Percentiles rank a stretch among this genome's conserved stretches.
Conservation (phyloP, 805 yeast species). For the Saccharomycopsis capsularis region DNA sequence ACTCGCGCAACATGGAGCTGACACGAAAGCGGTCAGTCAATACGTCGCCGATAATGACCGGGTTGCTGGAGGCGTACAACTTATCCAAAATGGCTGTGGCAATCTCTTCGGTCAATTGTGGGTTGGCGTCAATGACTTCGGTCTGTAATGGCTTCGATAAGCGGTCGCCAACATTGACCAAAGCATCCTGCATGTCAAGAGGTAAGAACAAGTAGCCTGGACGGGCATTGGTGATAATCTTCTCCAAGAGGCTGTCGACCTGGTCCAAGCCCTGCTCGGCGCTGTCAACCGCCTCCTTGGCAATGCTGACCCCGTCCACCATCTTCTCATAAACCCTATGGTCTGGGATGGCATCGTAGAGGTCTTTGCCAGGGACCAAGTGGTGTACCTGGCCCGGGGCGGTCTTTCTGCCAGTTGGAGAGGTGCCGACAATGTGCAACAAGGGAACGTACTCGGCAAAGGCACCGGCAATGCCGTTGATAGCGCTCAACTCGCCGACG, state of each 20-base stretch:
- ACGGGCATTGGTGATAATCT: slow-evolving; percentile 49
- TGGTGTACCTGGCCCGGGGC: slow-evolving; percentile 47
- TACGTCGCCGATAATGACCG: slow-evolving; percentile 67
- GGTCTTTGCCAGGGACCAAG: slow-evolving; percentile 45
- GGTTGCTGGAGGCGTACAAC: slow-evolving; percentile 47
- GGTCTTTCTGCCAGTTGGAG: slow-evolving; percentile 34
- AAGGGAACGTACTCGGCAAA: slow-evolving; percentile 76
- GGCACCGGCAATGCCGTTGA: slow-evolving; percentile 79
- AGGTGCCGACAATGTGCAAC: slow-evolving; percentile 80
- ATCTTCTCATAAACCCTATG: slow-evolving; percentile 60
- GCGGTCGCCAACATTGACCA: slow-evolving; percentile 32
- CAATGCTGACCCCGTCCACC: slow-evolving; percentile 52
- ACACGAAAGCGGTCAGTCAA: slow-evolving; percentile 56
- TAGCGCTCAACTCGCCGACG: slow-evolving; percentile 82
- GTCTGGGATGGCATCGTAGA: slow-evolving; percentile 48
- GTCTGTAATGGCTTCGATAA: slow-evolving; percentile 32
- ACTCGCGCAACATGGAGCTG: slow-evolving; percentile 34
- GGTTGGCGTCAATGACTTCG: slow-evolving; percentile 23
- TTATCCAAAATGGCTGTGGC: slow-evolving; percentile 40
- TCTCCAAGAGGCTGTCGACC: slow-evolving; percentile 59
- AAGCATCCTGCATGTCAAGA: slow-evolving; percentile 49
- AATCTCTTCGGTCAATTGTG: slow-evolving; percentile 30
- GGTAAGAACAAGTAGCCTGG: slow-evolving; percentile 86
- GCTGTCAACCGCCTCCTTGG: slow-evolving; percentile 42
- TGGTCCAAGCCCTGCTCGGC: slow-evolving; percentile 45